Evolutionary conservation across 108 stramenopile species (phyloP).

Genomic region (Stephanodiscus minutulus): DNA sequence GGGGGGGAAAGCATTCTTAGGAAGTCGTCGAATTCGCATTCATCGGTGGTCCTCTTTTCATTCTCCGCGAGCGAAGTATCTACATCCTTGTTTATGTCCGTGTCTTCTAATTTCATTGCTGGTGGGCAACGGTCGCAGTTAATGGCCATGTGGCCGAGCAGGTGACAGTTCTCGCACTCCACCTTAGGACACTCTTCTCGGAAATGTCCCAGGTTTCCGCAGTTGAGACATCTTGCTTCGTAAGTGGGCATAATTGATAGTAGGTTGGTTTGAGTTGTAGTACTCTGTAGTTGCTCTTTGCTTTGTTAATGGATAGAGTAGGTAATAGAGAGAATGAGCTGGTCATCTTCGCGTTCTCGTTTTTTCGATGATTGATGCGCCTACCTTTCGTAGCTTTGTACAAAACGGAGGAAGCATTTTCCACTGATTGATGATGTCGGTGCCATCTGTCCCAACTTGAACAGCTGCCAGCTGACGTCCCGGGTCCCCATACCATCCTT

Average conservation of each 20-base stretch:
- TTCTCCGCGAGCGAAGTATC: background rate
- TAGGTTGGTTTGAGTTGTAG: too few relatives aligned
- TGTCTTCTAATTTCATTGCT: conserved; percentile 8
- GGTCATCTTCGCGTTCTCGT: background rate
- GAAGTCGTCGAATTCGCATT: background rate
- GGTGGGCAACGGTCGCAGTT: conserved; percentile 10
- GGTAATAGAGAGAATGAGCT: background rate
- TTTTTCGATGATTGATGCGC: background rate
- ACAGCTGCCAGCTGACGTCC: too few relatives aligned
- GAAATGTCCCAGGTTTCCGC: conserved; percentile 23
- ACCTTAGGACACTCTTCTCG: conserved; percentile 11
- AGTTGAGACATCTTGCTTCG: conserved; percentile 35
- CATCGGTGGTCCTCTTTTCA: background rate
- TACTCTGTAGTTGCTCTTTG: too few relatives aligned
- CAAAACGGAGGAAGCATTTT: too few relatives aligned
- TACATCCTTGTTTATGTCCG: background rate
- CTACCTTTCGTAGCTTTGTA: too few relatives aligned
- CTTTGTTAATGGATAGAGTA: too few relatives aligned
- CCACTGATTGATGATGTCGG: too few relatives aligned
- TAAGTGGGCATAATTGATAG: conserved; percentile 35
- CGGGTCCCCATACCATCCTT: background rate
- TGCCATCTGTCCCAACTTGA: background rate
- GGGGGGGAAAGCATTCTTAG: background rate
- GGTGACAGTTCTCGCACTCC: conserved; percentile 22
- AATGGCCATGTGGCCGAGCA: conserved; percentile 10